phyloP scores from a whole-genome alignment of 495 filamentous ascomycete genomes.

The Parathielavia hyrcaniae region DNA sequence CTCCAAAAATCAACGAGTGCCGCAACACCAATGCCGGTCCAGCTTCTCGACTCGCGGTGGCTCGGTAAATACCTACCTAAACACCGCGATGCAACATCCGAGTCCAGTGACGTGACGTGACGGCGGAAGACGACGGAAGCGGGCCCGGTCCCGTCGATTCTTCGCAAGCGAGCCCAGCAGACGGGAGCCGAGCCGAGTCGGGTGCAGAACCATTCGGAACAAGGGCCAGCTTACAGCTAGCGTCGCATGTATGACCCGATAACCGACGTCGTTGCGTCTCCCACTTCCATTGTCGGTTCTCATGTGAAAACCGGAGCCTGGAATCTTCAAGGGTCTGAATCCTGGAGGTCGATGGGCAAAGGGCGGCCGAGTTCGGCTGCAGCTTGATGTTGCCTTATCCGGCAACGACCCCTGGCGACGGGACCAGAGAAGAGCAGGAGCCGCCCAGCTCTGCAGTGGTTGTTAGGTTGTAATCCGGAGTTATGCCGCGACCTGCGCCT shows the following conservation, averaged over 20 bases:
- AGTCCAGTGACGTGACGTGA: background rate
- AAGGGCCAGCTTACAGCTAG: background rate
- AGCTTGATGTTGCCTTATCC: background rate
- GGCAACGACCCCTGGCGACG: background rate
- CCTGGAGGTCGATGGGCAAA: background rate
- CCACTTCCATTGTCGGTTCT: too few species aligned
- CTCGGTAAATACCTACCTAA: too few species aligned
- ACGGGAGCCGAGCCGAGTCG: slow-evolving; percentile 7
- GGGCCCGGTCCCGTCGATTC: background rate
- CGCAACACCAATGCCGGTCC: background rate
- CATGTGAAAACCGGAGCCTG: too few species aligned
- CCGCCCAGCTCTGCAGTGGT: too few species aligned
- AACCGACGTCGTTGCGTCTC: too few species aligned
- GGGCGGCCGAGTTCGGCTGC: slow-evolving; percentile 1
- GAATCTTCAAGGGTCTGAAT: too few species aligned
- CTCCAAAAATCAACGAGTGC: background rate
- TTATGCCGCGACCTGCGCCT: too few species aligned
- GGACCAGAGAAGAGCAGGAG: too few species aligned
- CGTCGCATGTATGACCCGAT: too few species aligned
- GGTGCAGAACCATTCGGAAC: background rate
- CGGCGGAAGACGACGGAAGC: background rate
- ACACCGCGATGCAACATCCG: background rate
- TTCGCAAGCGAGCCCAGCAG: slow-evolving; percentile 6
- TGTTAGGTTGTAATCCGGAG: too few species aligned
- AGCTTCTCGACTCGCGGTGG: too few species aligned